Evolutionary conservation across 208 protist genomes (phyloP).

Genomic region (Wallacemonas rigidus): DNA sequence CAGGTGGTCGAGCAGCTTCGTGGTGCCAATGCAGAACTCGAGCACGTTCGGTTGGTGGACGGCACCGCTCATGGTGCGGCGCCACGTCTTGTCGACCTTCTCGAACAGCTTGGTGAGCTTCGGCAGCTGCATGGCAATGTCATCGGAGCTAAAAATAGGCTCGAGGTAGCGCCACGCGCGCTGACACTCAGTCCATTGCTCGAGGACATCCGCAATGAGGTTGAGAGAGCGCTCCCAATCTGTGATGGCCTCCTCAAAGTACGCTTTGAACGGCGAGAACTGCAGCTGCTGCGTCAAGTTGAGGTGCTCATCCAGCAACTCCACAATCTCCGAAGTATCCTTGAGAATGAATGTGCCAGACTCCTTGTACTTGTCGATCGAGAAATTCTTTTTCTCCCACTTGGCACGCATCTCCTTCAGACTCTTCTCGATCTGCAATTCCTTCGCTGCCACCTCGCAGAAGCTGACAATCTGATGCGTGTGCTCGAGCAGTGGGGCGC

Average conservation of each 20-base stretch:
- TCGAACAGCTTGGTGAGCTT: slow-evolving; percentile 94
- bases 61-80: slow-evolving; percentile 89
- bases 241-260: slow-evolving; percentile 93
- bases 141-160: slow-evolving; percentile 96
- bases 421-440: slow-evolving; percentile 95
- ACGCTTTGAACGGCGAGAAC: slow-evolving; percentile 96
- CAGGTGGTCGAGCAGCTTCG: slow-evolving; percentile 95
- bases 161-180: slow-evolving; percentile 96
- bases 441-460: slow-evolving; percentile 96
- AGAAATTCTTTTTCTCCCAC: slow-evolving; percentile 92
- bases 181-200: slow-evolving; percentile 97
- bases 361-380: slow-evolving; percentile 92
- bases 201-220: slow-evolving; percentile 94
- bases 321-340: slow-evolving; percentile 90
- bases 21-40: slow-evolving; percentile 92
- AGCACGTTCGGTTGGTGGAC: slow-evolving; percentile 91
- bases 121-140: slow-evolving; percentile 96
- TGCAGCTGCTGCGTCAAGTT: slow-evolving; percentile 96
- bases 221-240: slow-evolving; percentile 95
- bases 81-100: slow-evolving; percentile 96
- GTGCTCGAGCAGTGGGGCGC: slow-evolving; percentile 78
- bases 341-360: slow-evolving; percentile 95
- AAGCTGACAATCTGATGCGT: slow-evolving; percentile 90
- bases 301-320: slow-evolving; percentile 96
- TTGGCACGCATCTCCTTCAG: slow-evolving; percentile 96